Evolutionary conservation across 352 stramenopile genomes (phyloP), one percentile per base, ranked within the genome.

Genomic region (Pythium myriotylum): DNA sequence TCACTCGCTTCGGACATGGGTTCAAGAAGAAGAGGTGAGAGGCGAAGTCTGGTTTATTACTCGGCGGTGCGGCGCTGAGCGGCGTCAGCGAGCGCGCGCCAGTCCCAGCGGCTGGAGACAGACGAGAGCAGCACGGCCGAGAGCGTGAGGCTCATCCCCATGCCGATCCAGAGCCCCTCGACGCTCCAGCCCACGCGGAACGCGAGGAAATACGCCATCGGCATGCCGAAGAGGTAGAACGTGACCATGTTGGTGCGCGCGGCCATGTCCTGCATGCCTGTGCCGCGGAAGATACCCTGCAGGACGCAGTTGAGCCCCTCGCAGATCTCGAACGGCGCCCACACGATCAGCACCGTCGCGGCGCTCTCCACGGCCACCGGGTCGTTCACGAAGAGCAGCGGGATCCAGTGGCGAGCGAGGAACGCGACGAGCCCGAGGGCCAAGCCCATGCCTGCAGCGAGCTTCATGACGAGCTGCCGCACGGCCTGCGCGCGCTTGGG

Each of bases 151-250:
- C 82, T 85, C 9, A 74, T 29, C 14, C 81, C 85, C 49, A 95
- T 91, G 40, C 88, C 86, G 12, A 89, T 54, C 88, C 88, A 96
- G 37, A 96, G 62, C 2, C 88, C 88, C 56, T 88, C 82, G 35
- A 92, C 65, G 35, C 72, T 70, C 42, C 71, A 78, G 1, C 59
- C 40, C 22, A 69, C 76, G 13, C 66, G 51, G 57, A 96, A 85
- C 14, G 77, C 84, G 2, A 92, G 54, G 8, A 91, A 20, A 9
- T 75, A 86, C 1, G 70, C 79, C 19, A 92, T 29, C 13, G 88
- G 86, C 20, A 96, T 77, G n/a, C 86, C 86, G 42, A 93, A 74
- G 0, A 70, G 55, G 59, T 94, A 95, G 66, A 89, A 96, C 37
- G 84, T 74, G 27, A 90, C 22, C 37, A 78, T 80, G 54, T 91